Evolutionary conservation across 352 stramenopile genomes (phyloP), one percentile per base, ranked within the genome.

Genomic region (Globisporangium sylvaticum): DNA sequence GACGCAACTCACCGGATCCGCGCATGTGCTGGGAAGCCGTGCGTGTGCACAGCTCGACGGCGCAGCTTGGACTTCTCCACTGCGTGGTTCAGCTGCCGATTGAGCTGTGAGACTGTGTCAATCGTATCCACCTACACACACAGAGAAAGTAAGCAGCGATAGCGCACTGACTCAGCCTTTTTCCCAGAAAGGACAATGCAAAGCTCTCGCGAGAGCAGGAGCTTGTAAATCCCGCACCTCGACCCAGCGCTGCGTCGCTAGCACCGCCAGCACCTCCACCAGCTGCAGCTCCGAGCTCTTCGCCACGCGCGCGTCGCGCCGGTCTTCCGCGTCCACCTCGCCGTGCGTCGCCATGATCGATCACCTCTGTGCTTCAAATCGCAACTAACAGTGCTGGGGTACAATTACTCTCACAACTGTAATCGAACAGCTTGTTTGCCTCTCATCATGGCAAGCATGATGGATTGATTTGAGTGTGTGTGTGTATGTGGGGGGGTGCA

Each of bases 181-280:
- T 29, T 32, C 24, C 42, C 10, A 10, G 1, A 50, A 0, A 31
- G 25, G 3, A 2, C 4, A 24, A 32, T 14, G 7, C 50, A 44
- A 12, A 24, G 20, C 54, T 1, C 22, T 4, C 14, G 37, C 3
- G 5, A 14, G 15, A 24, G 39, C 10, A 14, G n/a, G 50, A n/a
- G 29, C 42, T 27, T 25, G 9, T 20, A 9, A 27, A 32, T 15
- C 4, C 34, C 57, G 34, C 1, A 89, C 83, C 53, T 89, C 58
- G 0, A 90, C 18, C 81, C 78, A 90, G 53, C 64, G 62, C 6
- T 67, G 58, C 20, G 67, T 70, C 14, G 81, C 44, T 10, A 90
- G 61, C n/a, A 90, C 27, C 12, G 39, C 46, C 24, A 89, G 66
- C 66, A 62, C 63, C 29, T 65, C 57, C 27, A 58, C 15, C 58